Base-by-base conservation (phyloP, 1,139 yeast genomes). In the Debaryomyces nepalensis region DNA sequence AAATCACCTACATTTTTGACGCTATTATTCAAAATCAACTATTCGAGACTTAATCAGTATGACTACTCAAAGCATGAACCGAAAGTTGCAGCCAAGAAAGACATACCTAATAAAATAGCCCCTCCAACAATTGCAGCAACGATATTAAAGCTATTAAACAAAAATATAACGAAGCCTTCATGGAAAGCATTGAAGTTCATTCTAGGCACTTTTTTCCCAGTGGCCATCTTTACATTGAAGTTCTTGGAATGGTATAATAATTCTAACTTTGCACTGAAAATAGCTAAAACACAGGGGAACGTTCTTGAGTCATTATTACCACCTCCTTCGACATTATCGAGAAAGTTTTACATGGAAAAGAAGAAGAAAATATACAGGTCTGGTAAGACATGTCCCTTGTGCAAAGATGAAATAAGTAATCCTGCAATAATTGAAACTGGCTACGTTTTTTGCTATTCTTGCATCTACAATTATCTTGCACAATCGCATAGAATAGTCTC, bases 161-260 rank as follows among this genome's bases (percentile, higher is more conserved):
- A 55, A 3, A 59, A 59, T 23, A 53, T 74, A 23, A 59, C 75
- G 4, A 54, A 52, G 18, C 84, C 84, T 2, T 42, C 75, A 1
- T 67, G 75, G 63, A 64, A 57, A 30, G 38, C 68, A 1, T 46
- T 73, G 4, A 65, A 74, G 26, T 58, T 71, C 11, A 41, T 73
- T 1, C 65, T 78, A 20, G 82, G 78, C 22, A 79, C 79, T 1
- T 70, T 87, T 23, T 81, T 93, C 66, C 98, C 98, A 0, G 76
- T 87, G 0, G 88, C 96, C 2, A 86, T 93, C 46, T 91, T 93
- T 59, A 60, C 86, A 26, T 74, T 93, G 49, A 89, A 90, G 63
- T 89, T 93, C 53, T 74, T 90, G 40, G 98, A 93, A 61, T 91
- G 98, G 98, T 91, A 97, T 96, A 83, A 84, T 48, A 79, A 87